These are phyloP conservation scores for Martiniozyma abietophila DNA, from an alignment of 805 yeast genomes.

Conservation along the genomic window DNA sequence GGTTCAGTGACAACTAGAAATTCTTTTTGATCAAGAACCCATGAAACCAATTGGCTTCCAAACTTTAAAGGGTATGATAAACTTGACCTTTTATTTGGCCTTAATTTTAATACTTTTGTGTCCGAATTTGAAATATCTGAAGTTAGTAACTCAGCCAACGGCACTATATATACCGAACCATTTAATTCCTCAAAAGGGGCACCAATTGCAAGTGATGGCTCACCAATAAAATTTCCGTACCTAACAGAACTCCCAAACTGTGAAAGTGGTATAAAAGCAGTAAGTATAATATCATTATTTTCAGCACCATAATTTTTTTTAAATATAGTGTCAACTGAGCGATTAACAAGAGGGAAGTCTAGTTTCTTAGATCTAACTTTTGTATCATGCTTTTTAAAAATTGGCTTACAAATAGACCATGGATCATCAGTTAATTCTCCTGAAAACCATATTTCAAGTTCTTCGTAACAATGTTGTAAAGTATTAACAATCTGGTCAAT, in stretches of 20 bases:
- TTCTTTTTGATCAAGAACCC: conserved; percentile 23
- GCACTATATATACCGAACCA: conserved; percentile 39
- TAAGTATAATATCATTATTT: neutral
- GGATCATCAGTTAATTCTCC: conserved; percentile 19
- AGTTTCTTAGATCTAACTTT: neutral
- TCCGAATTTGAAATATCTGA: neutral
- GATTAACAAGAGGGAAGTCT: neutral
- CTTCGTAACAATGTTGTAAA: conserved; percentile 29
- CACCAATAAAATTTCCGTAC: conserved; percentile 33
- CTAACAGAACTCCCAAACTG: conserved; percentile 40
- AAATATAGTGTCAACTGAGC: no score
- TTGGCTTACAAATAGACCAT: conserved; percentile 28
- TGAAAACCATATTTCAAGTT: conserved; percentile 34
- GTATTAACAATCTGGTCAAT: conserved; percentile 36
- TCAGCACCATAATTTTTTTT: conserved; percentile 4
- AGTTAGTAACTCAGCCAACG: conserved; percentile 25
- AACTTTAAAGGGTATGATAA: conserved; percentile 28
- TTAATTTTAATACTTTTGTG: neutral
- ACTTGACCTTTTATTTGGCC: conserved; percentile 3
- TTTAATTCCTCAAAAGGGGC: conserved; percentile 36
- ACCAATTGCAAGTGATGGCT: conserved; percentile 37
- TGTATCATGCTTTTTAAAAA: conserved; percentile 9
- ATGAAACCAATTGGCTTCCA: conserved; percentile 32
- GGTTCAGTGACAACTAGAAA: conserved; percentile 42
- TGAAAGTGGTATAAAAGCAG: conserved; percentile 22